A percentile compares a stretch with the other conserved stretches of the same genome.
phyloP scores from a whole-genome alignment of 75 land plant species.

The Cunninghamia lanceolata region DNA sequence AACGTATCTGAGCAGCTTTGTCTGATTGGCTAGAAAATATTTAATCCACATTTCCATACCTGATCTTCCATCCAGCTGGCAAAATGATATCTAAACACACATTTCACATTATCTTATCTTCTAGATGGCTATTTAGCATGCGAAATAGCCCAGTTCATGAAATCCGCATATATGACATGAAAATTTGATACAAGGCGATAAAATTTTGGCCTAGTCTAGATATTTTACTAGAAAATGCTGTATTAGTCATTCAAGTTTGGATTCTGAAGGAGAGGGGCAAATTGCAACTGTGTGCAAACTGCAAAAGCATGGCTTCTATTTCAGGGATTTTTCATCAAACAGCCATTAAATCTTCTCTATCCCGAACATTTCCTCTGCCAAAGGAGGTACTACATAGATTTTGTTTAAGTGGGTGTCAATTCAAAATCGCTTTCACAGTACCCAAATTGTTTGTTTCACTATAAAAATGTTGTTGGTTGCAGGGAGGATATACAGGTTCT shows the following conservation, averaged over 20 bases:
- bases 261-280: not conserved
- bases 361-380: not conserved
- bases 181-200: not conserved
- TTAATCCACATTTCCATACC: not conserved
- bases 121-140: not conserved
- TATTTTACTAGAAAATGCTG: not conserved
- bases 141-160: not conserved
- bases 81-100: not conserved
- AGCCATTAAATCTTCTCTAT: not conserved
- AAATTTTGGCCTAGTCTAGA: not conserved
- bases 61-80: not conserved
- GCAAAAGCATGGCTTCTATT: not conserved
- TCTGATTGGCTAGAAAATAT: not conserved
- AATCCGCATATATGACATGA: not conserved
- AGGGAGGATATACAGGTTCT: slow-evolving; percentile 30
- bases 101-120: slow-evolving; percentile 5
- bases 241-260: not conserved
- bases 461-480: not conserved
- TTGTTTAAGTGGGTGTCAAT: not conserved
- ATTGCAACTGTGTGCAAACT: too few relatives aligned
- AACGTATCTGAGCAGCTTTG: not conserved
- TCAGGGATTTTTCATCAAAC: slow-evolving; percentile 3
- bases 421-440: not conserved
- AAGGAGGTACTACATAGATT: not conserved
- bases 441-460: not conserved